Conservation (phyloP, 176 grass and related monocot genomes). For the Alloteropsis semialata region DNA sequence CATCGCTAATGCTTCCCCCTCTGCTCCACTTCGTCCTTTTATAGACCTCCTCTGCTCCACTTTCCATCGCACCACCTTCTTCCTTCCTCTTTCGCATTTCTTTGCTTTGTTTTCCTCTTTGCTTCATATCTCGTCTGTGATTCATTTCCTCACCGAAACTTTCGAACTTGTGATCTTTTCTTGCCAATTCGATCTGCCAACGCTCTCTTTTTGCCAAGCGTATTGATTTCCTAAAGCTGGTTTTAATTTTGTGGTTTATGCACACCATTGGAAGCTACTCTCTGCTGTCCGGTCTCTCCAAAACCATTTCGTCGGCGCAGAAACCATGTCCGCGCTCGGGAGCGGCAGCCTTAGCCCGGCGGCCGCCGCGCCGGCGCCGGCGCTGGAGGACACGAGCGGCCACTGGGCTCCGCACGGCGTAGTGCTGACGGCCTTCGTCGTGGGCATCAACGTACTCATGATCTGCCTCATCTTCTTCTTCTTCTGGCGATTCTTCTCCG, state of each 20-base stretch:
- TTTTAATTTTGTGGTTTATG: constrained; percentile 7
- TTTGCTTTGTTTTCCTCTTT: not conserved
- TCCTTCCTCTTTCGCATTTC: not conserved
- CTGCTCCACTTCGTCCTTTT: not conserved
- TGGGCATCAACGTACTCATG: constrained; percentile 52
- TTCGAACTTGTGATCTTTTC: not conserved
- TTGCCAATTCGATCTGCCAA: not conserved
- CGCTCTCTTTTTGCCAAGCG: not conserved
- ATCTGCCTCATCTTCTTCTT: constrained; percentile 53
- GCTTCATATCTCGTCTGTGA: not conserved
- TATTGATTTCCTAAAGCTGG: not conserved
- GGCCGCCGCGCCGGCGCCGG: constrained; percentile 25
- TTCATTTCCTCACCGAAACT: not conserved
- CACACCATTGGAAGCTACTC: not conserved
- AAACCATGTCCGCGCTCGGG: constrained; percentile 30
- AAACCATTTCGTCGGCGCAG: not conserved
- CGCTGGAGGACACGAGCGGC: not conserved
- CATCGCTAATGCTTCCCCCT: not conserved
- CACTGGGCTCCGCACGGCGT: constrained; percentile 36
- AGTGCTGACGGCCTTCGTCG: constrained; percentile 32
- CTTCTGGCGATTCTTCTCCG: constrained; percentile 66
- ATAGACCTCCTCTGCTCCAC: constrained; percentile 5
- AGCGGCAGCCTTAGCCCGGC: not conserved
- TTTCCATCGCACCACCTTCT: not conserved
- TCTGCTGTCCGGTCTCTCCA: not conserved